These are phyloP conservation scores for Lathyrus oleraceus DNA, from an alignment of 306 rosid species.

Conservation along the genomic window DNA sequence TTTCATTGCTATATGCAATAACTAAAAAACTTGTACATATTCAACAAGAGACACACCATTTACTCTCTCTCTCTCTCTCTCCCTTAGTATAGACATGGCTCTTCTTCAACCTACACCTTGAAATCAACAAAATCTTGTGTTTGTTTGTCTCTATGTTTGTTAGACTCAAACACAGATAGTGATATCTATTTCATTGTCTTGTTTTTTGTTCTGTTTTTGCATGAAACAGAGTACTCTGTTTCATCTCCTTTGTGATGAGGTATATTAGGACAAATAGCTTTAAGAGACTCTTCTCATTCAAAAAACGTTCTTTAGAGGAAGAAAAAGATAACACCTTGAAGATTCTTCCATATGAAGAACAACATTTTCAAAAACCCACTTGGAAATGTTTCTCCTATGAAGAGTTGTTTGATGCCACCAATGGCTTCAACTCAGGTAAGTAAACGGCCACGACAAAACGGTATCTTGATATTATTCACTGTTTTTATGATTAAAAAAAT, in stretches of 20 bases:
- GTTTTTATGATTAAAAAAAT: too few relatives aligned
- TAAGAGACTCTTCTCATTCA: slow-evolving; percentile 77
- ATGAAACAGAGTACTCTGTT: slow-evolving; percentile 49
- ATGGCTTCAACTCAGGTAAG: slow-evolving; percentile 78
- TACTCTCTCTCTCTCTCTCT: slow-evolving; percentile 11
- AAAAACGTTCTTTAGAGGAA: slow-evolving; percentile 51
- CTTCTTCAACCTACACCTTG: slow-evolving; percentile 30
- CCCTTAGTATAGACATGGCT: slow-evolving; percentile 12
- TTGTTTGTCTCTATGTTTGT: slow-evolving; percentile 24
- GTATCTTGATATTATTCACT: too few relatives aligned
- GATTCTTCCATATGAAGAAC: slow-evolving; percentile 31
- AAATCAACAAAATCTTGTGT: slow-evolving; percentile 15
- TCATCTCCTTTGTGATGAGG: slow-evolving; percentile 50
- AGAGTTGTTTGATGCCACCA: slow-evolving; percentile 71
- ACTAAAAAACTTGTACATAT: slow-evolving; percentile 15
- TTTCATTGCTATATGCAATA: slow-evolving; percentile 17
- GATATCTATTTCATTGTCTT: slow-evolving; percentile 2
- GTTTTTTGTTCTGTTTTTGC: slow-evolving; percentile 10
- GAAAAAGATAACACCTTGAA: slow-evolving; percentile 34
- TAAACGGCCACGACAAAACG: neutral
- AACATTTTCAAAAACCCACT: slow-evolving; percentile 57
- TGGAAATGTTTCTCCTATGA: slow-evolving; percentile 92
- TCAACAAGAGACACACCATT: slow-evolving; percentile 41
- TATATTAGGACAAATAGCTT: slow-evolving; percentile 65
- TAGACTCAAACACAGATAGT: slow-evolving; percentile 4